Conservation (phyloP, 352 stramenopile genomes). For the Pythium aquatile region DNA sequence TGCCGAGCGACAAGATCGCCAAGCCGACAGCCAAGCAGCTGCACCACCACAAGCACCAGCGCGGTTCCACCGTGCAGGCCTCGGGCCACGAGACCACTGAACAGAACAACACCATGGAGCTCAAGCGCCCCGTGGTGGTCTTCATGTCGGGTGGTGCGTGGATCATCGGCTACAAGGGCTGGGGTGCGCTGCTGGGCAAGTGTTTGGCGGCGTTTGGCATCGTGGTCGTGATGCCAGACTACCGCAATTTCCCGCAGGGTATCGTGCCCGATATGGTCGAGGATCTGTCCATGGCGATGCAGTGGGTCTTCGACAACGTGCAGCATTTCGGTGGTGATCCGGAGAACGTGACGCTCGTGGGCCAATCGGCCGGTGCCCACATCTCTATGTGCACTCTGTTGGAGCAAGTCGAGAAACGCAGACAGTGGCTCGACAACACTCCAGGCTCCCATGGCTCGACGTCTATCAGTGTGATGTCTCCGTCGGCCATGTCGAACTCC, state of each 20-base stretch:
- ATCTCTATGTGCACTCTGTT: constrained; percentile 77
- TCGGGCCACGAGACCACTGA: constrained; percentile 4
- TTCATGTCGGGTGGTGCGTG: constrained; percentile 90
- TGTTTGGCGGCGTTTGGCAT: constrained; percentile 70
- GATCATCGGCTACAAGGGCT: constrained; percentile 94
- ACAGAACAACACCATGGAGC: not conserved
- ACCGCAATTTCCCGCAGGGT: constrained; percentile 90
- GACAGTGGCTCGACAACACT: constrained; percentile 1
- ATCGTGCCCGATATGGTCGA: constrained; percentile 89
- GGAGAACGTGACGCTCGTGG: constrained; percentile 81
- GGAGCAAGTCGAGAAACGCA: constrained; percentile 58
- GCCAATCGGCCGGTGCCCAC: constrained; percentile 90
- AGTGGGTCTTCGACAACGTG: constrained; percentile 89
- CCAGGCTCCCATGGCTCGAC: constrained; percentile 20
- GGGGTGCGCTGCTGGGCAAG: constrained; percentile 83
- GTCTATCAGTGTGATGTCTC: constrained; percentile 15
- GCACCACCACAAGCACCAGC: constrained; percentile 24
- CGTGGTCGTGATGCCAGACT: constrained; percentile 90
- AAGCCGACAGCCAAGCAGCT: constrained; percentile 18
- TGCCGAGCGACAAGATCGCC: constrained; percentile 31
- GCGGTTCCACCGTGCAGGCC: constrained; percentile 2
- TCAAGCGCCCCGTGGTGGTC: constrained; percentile 71
- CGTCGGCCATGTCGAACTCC: constrained; percentile 26
- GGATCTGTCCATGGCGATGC: constrained; percentile 77
- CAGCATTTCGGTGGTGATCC: constrained; percentile 84